Percentiles rank a stretch among this genome's conserved stretches.
Evolutionary conservation across 805 yeast genomes (phyloP).

Genomic region (Saccharomycopsis babjevae): DNA sequence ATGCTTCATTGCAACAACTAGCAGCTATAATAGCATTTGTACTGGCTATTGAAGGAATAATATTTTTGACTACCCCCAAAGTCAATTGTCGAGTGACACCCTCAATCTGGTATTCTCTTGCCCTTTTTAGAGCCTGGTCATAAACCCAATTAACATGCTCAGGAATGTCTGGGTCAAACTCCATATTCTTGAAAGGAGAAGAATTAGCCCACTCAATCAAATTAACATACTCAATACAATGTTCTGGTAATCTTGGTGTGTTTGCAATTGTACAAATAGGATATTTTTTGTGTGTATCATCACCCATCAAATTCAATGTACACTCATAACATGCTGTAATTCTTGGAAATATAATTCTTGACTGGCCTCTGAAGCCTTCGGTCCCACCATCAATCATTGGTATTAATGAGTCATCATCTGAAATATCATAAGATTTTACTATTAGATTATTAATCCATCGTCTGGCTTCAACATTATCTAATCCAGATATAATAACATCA

Average conservation of each 20-base stretch:
- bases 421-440: slow-evolving; percentile 49
- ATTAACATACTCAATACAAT: slow-evolving; percentile 86
- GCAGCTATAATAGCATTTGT: slow-evolving; percentile 92
- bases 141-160: slow-evolving; percentile 58
- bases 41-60: slow-evolving; percentile 89
- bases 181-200: slow-evolving; percentile 29
- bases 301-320: slow-evolving; percentile 54
- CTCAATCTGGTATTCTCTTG: slow-evolving; percentile 52
- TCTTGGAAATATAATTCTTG: slow-evolving; percentile 78
- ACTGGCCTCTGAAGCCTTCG: slow-evolving; percentile 88
- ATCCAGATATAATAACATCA: slow-evolving; percentile 69
- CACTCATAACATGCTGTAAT: slow-evolving; percentile 90
- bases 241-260: slow-evolving; percentile 90
- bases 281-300: slow-evolving; percentile 48
- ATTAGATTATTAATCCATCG: slow-evolving; percentile 76
- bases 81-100: slow-evolving; percentile 67
- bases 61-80: slow-evolving; percentile 81
- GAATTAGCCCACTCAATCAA: slow-evolving; percentile 60
- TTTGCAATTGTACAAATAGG: slow-evolving; percentile 94
- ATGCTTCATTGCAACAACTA: slow-evolving; percentile 75
- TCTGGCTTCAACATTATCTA: slow-evolving; percentile 84
- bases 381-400: slow-evolving; percentile 92
- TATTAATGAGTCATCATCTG: slow-evolving; percentile 34
- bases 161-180: slow-evolving; percentile 59
- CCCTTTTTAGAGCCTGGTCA: slow-evolving; percentile 45